These are phyloP conservation scores for Gossypium schwendimanii DNA, from an alignment of 441 rosid species.

Conservation along the genomic window DNA sequence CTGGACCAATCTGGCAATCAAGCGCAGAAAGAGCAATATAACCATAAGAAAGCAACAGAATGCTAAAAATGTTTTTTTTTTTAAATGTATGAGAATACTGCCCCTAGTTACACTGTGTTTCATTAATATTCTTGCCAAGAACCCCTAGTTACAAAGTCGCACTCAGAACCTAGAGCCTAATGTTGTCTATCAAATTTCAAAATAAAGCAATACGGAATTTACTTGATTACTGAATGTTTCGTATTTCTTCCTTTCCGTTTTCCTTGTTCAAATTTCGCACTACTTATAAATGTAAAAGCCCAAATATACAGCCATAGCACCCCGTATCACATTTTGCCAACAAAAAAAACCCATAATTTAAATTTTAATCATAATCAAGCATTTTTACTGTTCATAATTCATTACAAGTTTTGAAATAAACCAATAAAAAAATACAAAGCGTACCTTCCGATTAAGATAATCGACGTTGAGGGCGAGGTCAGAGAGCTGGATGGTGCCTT, in stretches of 20 bases:
- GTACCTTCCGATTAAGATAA: constrained; percentile 69
- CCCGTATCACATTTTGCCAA: background rate
- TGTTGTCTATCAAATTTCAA: background rate
- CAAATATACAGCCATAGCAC: background rate
- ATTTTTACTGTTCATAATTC: background rate
- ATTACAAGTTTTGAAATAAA: background rate
- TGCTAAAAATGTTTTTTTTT: background rate
- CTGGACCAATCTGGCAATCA: constrained; percentile 54
- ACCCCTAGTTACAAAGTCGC: background rate
- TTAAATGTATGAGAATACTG: background rate
- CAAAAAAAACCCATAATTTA: background rate
- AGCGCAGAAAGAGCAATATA: background rate
- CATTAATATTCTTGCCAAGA: background rate
- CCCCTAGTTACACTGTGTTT: background rate
- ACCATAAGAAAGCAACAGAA: constrained; percentile 2
- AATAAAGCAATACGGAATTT: background rate
- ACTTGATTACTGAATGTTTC: background rate
- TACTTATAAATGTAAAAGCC: background rate
- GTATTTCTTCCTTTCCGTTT: background rate
- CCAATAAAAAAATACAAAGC: background rate
- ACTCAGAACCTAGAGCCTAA: background rate
- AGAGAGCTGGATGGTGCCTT: constrained; percentile 70
- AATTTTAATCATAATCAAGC: background rate
- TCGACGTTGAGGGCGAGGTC: constrained; percentile 92
- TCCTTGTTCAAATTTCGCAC: background rate